Evolutionary conservation across 768 basidiomycete species (phyloP).

Genomic region (Termitomyces eurrhizus): DNA sequence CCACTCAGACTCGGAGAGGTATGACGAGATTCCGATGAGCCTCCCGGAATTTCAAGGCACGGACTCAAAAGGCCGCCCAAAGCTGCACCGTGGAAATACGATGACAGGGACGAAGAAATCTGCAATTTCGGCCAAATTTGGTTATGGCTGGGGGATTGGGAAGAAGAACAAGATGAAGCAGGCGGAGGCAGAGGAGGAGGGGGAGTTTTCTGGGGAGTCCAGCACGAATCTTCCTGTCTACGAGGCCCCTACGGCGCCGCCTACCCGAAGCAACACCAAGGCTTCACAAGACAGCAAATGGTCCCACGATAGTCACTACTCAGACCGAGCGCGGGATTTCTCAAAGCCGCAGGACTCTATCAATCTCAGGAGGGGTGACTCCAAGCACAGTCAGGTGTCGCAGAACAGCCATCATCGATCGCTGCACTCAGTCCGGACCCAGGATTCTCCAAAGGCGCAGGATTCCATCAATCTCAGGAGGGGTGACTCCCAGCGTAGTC

Average conservation of each 20-base stretch:
- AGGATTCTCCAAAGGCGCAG: conserved; percentile 8
- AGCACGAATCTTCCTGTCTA: conserved; percentile 36
- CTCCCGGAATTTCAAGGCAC: conserved; percentile 27
- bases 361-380: conserved; percentile 16
- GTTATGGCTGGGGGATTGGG: conserved; percentile 71
- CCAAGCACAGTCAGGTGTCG: conserved; percentile 22
- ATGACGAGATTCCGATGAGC: conserved; percentile 41
- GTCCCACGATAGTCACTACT: conserved; percentile 8
- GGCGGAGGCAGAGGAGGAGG: conserved; percentile 28
- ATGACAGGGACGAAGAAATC: conserved; percentile 59
- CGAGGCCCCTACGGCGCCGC: conserved; percentile 31
- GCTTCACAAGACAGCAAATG: conserved; percentile 32
- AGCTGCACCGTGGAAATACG: conserved; percentile 46
- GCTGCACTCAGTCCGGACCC: conserved; percentile 1
- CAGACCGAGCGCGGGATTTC: conserved; percentile 7
- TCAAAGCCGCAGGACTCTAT: background rate
- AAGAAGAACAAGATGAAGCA: conserved; percentile 46
- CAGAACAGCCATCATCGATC: conserved; percentile 15
- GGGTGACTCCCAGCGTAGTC: conserved; percentile 24
- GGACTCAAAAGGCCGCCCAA: conserved; percentile 36
- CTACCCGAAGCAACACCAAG: conserved; percentile 35
- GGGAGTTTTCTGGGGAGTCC: conserved; percentile 22
- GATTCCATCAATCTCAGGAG: conserved; percentile 16
- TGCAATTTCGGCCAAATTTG: conserved; percentile 45
- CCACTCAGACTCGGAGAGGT: conserved; percentile 58